Conservation (phyloP, 352 stramenopile species). For the Saprolegnia diclina region DNA sequence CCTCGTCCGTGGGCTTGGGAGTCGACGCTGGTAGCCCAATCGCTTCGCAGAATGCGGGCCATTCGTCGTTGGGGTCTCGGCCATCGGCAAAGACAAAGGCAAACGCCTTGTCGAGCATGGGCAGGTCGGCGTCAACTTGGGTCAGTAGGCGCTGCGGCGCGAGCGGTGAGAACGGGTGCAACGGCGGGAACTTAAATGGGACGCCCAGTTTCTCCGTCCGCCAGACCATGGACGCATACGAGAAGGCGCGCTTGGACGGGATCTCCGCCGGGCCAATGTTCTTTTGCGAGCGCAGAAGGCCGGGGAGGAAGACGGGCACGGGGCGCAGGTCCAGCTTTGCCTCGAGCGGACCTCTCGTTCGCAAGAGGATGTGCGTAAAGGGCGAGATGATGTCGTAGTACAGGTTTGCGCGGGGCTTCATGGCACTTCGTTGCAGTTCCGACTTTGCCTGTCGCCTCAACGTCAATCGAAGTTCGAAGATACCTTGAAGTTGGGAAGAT, state of each 20-base stretch:
- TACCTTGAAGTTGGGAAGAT: too few species aligned
- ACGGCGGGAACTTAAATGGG: slow-evolving; percentile 12
- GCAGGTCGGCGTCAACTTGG: slow-evolving; percentile 10
- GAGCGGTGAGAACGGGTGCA: slow-evolving; percentile 15
- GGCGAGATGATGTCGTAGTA: slow-evolving; percentile 28
- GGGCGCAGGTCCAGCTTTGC: slow-evolving; percentile 18
- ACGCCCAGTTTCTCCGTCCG: slow-evolving; percentile 2
- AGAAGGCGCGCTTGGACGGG: slow-evolving; percentile 11
- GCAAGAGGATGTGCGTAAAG: slow-evolving; percentile 17
- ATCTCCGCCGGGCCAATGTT: slow-evolving; percentile 21
- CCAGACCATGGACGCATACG: slow-evolving; percentile 22
- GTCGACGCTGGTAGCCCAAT: slow-evolving; percentile 13
- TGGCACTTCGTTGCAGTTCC: background rate
- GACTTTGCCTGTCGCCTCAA: background rate
- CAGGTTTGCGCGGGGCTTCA: slow-evolving; percentile 2
- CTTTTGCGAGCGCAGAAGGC: slow-evolving; percentile 5
- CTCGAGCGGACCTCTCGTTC: slow-evolving; percentile 15
- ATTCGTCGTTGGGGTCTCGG: slow-evolving; percentile 17
- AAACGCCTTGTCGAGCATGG: slow-evolving; percentile 22
- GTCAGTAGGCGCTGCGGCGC: slow-evolving; percentile 4
- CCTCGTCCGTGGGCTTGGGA: slow-evolving; percentile 11
- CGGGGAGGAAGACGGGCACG: slow-evolving; percentile 21
- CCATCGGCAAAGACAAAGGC: slow-evolving; percentile 22
- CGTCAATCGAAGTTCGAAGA: background rate
- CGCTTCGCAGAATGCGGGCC: slow-evolving; percentile 14